phyloP scores from a whole-genome alignment of 202 grass and related monocot species.

The Bolboschoenoplectus hybrid region DNA sequence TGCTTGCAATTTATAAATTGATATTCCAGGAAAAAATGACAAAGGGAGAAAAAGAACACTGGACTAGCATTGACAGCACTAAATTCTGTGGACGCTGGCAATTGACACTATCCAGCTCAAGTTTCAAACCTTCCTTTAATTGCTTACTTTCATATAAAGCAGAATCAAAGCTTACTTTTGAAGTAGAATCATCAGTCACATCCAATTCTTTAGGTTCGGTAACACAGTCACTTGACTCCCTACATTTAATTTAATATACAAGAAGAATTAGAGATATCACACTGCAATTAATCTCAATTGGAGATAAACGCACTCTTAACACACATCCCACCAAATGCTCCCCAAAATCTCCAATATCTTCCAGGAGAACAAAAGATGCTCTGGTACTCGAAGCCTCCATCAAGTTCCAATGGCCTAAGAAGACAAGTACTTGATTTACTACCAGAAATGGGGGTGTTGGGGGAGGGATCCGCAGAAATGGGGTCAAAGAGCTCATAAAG shows the following conservation, averaged over 20 bases:
- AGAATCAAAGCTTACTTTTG: slow-evolving; percentile 50
- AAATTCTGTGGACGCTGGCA: neutral
- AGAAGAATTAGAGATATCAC: slow-evolving; percentile 31
- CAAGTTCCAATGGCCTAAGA: neutral
- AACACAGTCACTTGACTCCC: slow-evolving; percentile 50
- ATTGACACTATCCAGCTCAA: neutral
- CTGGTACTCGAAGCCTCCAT: neutral
- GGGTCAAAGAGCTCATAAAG: slow-evolving; percentile 14
- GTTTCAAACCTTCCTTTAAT: neutral
- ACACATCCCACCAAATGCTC: neutral
- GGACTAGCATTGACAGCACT: neutral
- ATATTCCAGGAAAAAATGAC: slow-evolving; percentile 4
- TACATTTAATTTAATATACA: slow-evolving; percentile 53
- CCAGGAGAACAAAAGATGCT: neutral
- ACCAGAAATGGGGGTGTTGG: slow-evolving; percentile 1
- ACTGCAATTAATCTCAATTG: slow-evolving; percentile 23
- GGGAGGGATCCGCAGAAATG: neutral
- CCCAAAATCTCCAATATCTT: neutral
- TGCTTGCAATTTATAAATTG: neutral
- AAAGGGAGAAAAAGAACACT: neutral
- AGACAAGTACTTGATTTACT: slow-evolving; percentile 8
- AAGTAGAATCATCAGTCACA: slow-evolving; percentile 40
- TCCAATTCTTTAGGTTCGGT: slow-evolving; percentile 55
- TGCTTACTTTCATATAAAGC: neutral
- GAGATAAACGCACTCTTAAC: neutral